Evolutionary conservation across 441 rosid genomes (phyloP).

Genomic region (Adansonia gregorii): DNA sequence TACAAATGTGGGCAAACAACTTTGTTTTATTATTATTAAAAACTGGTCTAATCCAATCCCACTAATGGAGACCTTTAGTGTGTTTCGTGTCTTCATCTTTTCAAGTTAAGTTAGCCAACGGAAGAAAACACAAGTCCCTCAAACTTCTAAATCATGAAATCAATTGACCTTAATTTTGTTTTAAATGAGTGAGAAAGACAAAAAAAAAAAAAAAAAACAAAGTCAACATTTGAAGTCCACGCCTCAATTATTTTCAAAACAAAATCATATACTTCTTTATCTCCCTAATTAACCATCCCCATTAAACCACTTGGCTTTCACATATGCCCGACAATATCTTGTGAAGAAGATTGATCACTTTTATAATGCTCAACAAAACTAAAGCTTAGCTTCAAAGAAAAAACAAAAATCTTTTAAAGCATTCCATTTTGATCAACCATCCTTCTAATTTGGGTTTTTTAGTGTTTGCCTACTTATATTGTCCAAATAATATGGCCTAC

Average conservation of each 20-base stretch:
- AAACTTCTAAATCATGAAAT: not conserved
- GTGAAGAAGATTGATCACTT: constrained; percentile 23
- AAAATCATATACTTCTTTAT: not conserved
- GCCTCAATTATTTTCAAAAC: constrained; percentile 21
- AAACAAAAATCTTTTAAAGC: not conserved
- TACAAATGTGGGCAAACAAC: no score
- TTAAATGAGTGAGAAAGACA: not conserved
- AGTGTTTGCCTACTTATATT: no score
- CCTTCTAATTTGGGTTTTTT: not conserved
- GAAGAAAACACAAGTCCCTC: not conserved
- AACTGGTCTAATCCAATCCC: no score
- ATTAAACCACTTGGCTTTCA: constrained; percentile 19
- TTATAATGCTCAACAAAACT: constrained; percentile 26
- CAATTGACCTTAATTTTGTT: not conserved
- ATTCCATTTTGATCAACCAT: not conserved
- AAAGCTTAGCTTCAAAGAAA: not conserved
- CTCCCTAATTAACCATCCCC: constrained; percentile 7
- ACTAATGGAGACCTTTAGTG: not conserved
- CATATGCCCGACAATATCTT: constrained; percentile 29
- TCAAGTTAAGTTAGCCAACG: not conserved
- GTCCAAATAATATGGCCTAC: no score
- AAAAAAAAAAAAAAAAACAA: not conserved
- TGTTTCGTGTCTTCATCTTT: not conserved
- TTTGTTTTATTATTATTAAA: no score
- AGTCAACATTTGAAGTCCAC: not conserved